Percentiles rank a stretch among this genome's conserved stretches.
These are phyloP conservation scores for Aspergillus thermomutatus DNA, from an alignment of 2,329 filamentous ascomycete species.

Conservation along the genomic window DNA sequence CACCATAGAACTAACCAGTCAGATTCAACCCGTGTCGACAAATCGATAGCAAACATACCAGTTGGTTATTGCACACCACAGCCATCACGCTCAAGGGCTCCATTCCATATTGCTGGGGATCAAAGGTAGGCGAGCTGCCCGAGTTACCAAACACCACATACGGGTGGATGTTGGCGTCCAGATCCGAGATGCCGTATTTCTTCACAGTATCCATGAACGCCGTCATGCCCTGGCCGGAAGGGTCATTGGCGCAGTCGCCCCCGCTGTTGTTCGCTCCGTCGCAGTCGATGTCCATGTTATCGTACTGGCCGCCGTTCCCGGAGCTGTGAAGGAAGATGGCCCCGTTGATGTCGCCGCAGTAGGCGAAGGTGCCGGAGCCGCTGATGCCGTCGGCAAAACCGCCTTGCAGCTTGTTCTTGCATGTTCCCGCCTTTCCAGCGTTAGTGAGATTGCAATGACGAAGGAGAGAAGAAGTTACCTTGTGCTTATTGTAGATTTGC, in stretches of 20 bases:
- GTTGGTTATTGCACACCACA: slow-evolving; percentile 51
- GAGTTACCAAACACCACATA: slow-evolving; percentile 56
- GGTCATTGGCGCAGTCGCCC: slow-evolving; percentile 46
- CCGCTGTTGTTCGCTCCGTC: slow-evolving; percentile 49
- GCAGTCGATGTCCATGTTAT: slow-evolving; percentile 59
- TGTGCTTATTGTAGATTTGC: slow-evolving; percentile 18
- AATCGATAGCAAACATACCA: slow-evolving; percentile 31
- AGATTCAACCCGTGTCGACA: background rate
- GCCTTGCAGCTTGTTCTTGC: slow-evolving; percentile 14
- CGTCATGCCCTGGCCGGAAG: slow-evolving; percentile 42
- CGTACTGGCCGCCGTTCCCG: slow-evolving; percentile 35
- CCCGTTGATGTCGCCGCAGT: slow-evolving; percentile 49
- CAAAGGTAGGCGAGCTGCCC: slow-evolving; percentile 37
- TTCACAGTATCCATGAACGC: slow-evolving; percentile 44
- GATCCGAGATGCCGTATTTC: slow-evolving; percentile 42
- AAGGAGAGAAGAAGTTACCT: slow-evolving; percentile 3
- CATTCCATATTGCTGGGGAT: slow-evolving; percentile 44
- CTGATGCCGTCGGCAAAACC: slow-evolving; percentile 19
- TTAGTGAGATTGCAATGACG: background rate
- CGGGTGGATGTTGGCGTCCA: slow-evolving; percentile 51
- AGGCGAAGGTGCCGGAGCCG: slow-evolving; percentile 25
- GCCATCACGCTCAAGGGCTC: slow-evolving; percentile 54
- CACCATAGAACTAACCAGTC: slow-evolving; percentile 49
- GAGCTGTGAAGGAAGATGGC: slow-evolving; percentile 50
- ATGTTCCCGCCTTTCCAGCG: slow-evolving; percentile 10